Evolutionary conservation across 2,329 filamentous ascomycete genomes (phyloP), one percentile per base, ranked within the genome.

Genomic region (Didymella arachidicola): DNA sequence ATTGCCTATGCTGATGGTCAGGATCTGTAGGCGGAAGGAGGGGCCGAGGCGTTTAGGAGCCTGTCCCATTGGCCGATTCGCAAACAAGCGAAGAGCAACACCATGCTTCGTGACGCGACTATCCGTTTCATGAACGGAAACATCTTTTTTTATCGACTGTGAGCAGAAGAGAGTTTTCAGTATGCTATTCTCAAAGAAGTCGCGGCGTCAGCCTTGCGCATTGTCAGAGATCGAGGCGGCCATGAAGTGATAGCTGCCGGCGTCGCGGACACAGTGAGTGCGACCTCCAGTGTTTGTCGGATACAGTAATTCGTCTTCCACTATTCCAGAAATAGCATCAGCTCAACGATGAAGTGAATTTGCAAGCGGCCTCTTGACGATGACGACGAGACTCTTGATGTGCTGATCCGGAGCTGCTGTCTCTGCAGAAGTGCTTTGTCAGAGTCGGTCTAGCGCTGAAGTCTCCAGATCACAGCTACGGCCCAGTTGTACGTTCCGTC

Each of bases 1-100:
- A 67, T 60, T 62, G 60, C 63, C 64, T 62, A 52, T 44, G 22
- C 42, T 19, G 27, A 53, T 50, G 42, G 45, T 59, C 38, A 55
- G 53, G 44, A 41, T 41, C 53, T 46, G 57, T 27, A 47, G 34
- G 59, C 67, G 66, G 65, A 62, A 53, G 58, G 63, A 70, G 73
- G 72, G 72, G 72, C 72, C 73, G 72, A 71, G 50, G 57, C 46
- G 43, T 30, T 38, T 44, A 63, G 49, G 58, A 50, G 26, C 58
- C 8, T 51, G 29, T 25, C 44, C 64, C 53, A 70, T 70, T 66
- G 67, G 65, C 26, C 59, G 51, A 45, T 42, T 54, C 26, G 41
- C 43, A 43, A 50, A 29, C 27, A 60, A 30, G 41, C 56, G 57
- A 59, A 53, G 59, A 65, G 62, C 66, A 65, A 60, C 64, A 65